Evolutionary conservation across 768 basidiomycete species (phyloP).

Genomic region (Suillus decipiens): DNA sequence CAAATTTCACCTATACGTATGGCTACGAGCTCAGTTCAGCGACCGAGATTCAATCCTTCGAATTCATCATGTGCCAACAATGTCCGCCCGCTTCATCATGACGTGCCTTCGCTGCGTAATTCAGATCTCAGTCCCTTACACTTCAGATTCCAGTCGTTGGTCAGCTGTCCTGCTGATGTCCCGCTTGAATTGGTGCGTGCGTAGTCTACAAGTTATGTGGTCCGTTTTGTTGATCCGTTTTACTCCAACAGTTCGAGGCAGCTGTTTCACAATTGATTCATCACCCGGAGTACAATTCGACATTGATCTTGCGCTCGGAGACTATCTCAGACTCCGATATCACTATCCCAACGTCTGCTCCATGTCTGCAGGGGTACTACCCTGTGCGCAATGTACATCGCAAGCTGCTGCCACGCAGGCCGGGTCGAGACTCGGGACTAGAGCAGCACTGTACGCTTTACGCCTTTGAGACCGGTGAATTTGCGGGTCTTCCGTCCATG

Average conservation of each 20-base stretch:
- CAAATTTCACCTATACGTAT: constrained; percentile 29
- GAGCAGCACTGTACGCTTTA: constrained; percentile 84
- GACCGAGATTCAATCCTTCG: constrained; percentile 28
- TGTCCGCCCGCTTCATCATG: neutral
- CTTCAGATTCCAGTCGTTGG: constrained; percentile 29
- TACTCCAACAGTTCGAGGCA: constrained; percentile 59
- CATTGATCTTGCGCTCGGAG: constrained; percentile 86
- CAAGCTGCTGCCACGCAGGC: constrained; percentile 74
- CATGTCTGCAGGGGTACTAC: constrained; percentile 39
- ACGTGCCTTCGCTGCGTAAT: neutral
- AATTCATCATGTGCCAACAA: constrained; percentile 4
- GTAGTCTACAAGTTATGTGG: neutral
- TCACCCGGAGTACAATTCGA: constrained; percentile 93
- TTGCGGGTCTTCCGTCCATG: constrained; percentile 31
- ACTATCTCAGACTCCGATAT: constrained; percentile 43
- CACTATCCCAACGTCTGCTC: constrained; percentile 36
- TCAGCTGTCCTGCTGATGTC: constrained; percentile 45
- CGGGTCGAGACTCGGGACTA: constrained; percentile 69
- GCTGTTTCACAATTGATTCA: constrained; percentile 74
- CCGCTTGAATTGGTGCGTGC: constrained; percentile 43
- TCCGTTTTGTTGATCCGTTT: neutral
- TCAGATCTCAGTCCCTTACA: neutral
- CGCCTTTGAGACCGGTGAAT: constrained; percentile 24
- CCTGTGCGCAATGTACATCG: constrained; percentile 61
- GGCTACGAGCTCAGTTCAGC: constrained; percentile 11